Evolutionary conservation across 257 asterid species (phyloP), one percentile per base, ranked within the genome.

Genomic region (Linderniella brevidens): DNA sequence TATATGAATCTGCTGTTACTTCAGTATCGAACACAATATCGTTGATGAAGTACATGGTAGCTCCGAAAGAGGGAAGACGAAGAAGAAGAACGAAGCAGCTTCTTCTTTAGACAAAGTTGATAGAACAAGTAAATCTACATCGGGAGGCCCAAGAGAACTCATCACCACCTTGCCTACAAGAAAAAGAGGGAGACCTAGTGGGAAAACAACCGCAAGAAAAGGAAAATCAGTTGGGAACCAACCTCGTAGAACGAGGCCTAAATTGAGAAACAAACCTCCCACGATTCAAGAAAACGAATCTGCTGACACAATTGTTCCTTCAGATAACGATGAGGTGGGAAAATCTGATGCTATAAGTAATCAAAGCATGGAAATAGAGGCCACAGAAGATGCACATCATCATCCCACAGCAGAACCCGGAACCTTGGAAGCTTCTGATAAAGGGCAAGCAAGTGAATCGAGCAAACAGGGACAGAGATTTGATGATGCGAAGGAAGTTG

Each of bases 91-190:
- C 20, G 53, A 49, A 40, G 61, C 54, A 46, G 57, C 58, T 41
- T 40, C 59, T 16, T 46, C 74, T 52, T 56, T 72, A 42, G 13
- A 40, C 42, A 50, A 65, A 58, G 64, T 36, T 43, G 71, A 25
- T 48, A 60, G 40, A 48, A 61, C 55, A 46, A 60, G 18, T 48
- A 50, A 25, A 48, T 63, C 58, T 50, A 19, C 52, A 35, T 48
- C 54, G 19, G 58, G 51, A 35, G 52, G 65, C 50, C 57, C 72
- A 19, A 70, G 71, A 64, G 45, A 25, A 25, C 32, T 68, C 32
- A 59, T 68, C 62, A 64, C 64, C 62, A 64, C 64, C 65, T 61
- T 78, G 63, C 86, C 86, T 11, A 59, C 60, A 9, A 56, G 19
- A 48, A 61, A 50, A 58, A 72, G 18, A 9, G 48, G 48, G 17